Conservation (phyloP, 495 filamentous ascomycete species). For the Hyaloscypha bicolor region DNA sequence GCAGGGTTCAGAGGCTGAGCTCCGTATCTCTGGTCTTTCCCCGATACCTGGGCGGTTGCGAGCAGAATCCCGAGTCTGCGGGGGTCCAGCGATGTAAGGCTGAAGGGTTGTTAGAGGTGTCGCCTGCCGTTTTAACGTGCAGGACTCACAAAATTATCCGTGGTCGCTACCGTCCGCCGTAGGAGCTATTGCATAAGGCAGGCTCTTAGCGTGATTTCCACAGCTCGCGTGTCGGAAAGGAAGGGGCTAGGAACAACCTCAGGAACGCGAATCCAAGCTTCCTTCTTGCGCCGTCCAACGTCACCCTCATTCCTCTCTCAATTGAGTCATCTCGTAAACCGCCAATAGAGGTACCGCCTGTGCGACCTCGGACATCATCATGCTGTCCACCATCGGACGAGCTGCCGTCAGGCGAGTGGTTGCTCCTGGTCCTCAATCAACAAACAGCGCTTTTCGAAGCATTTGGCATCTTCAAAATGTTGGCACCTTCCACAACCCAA, state of each 20-base stretch:
- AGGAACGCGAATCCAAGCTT: slow-evolving; percentile 3
- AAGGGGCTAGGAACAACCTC: slow-evolving; percentile 19
- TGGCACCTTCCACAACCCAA: not conserved
- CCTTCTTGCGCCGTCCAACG: slow-evolving; percentile 1
- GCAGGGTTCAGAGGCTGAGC: slow-evolving; percentile 10
- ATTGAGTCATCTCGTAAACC: slow-evolving; percentile 6
- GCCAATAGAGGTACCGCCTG: not conserved
- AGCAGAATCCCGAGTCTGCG: not conserved
- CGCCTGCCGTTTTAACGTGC: not conserved
- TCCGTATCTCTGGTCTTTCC: not conserved
- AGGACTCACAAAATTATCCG: not conserved
- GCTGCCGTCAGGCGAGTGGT: slow-evolving; percentile 35
- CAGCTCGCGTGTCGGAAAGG: slow-evolving; percentile 30
- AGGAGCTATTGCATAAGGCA: not conserved
- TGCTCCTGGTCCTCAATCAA: slow-evolving; percentile 25
- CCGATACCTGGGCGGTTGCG: not conserved
- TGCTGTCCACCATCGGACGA: slow-evolving; percentile 43
- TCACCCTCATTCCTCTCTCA: slow-evolving; percentile 5
- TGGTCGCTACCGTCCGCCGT: not conserved
- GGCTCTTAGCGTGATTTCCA: not conserved
- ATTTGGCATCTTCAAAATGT: slow-evolving; percentile 20
- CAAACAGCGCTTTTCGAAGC: slow-evolving; percentile 26
- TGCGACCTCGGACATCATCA: slow-evolving; percentile 21
- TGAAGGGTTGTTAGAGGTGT: not conserved
- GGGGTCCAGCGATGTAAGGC: not conserved